phyloP scores from a whole-genome alignment of 768 basidiomycete genomes.

The Amanita thiersii region DNA sequence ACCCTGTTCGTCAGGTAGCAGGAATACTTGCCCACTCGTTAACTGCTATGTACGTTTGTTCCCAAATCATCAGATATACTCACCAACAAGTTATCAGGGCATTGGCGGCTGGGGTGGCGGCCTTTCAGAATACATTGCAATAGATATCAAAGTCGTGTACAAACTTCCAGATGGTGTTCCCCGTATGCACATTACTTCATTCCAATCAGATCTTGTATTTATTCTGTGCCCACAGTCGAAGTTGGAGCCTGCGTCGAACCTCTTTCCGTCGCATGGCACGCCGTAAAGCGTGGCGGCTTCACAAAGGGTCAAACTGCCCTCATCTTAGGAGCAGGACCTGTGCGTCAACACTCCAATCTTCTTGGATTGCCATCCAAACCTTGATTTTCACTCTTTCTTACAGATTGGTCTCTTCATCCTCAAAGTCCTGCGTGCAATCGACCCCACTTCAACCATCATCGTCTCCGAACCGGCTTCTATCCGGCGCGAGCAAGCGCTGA shows the following conservation, averaged over 20 bases:
- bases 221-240: slow-evolving; percentile 26
- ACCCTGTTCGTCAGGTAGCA: slow-evolving; percentile 21
- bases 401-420: slow-evolving; percentile 33
- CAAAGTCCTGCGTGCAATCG: slow-evolving; percentile 26
- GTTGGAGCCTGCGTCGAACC: slow-evolving; percentile 40
- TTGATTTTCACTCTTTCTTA: background rate
- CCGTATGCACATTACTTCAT: slow-evolving; percentile 18
- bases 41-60: slow-evolving; percentile 26
- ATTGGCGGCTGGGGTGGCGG: slow-evolving; percentile 33
- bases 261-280: slow-evolving; percentile 37
- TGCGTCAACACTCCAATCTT: slow-evolving; percentile 14
- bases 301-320: slow-evolving; percentile 29
- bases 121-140: slow-evolving; percentile 31
- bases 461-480: slow-evolving; percentile 32
- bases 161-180: slow-evolving; percentile 27
- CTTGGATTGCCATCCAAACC: background rate
- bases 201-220: background rate
- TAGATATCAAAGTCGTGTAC: slow-evolving; percentile 27
- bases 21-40: slow-evolving; percentile 25
- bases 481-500: slow-evolving; percentile 27
- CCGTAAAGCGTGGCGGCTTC: slow-evolving; percentile 32
- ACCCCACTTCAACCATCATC: slow-evolving; percentile 17
- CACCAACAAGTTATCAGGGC: slow-evolving; percentile 19
- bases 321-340: slow-evolving; percentile 36
- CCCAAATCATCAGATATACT: background rate